Conservation (phyloP, 1,284 basidiomycete genomes). For the Phylloporus sp. region DNA sequence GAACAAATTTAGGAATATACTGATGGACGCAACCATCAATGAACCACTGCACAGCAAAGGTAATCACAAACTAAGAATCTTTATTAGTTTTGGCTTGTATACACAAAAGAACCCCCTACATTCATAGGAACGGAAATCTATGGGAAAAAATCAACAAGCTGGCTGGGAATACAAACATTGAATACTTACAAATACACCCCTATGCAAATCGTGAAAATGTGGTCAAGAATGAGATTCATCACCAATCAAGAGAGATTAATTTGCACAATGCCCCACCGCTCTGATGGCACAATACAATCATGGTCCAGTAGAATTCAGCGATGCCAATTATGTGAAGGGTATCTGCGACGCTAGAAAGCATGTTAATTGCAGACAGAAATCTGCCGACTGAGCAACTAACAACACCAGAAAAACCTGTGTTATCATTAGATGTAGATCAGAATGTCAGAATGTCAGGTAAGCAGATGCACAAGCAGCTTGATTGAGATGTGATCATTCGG, state of each 20-base stretch:
- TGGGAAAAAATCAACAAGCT: no score
- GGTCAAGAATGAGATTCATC: neutral
- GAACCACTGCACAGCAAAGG: conserved; percentile 12
- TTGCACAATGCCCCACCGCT: neutral
- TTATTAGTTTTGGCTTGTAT: neutral
- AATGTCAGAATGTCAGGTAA: neutral
- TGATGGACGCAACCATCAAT: neutral
- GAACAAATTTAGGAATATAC: no score
- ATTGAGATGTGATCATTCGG: conserved; percentile 5
- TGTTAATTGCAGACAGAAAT: neutral
- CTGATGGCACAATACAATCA: conserved; percentile 12
- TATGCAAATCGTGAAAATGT: neutral
- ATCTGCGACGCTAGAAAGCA: conserved; percentile 10
- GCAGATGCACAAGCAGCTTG: conserved; percentile 7
- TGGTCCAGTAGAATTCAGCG: conserved; percentile 4
- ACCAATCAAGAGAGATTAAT: conserved; percentile 12
- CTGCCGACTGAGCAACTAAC: conserved; percentile 1
- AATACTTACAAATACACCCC: conserved; percentile 15
- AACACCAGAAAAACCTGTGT: conserved; percentile 13
- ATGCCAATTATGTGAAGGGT: conserved; percentile 6
- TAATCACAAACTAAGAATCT: conserved; percentile 8
- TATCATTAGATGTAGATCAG: neutral
- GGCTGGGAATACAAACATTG: neutral
- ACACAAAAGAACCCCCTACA: neutral
- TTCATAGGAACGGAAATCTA: conserved; percentile 5